phyloP scores from a whole-genome alignment of 108 stramenopile species.

The Fistulifera solaris region DNA sequence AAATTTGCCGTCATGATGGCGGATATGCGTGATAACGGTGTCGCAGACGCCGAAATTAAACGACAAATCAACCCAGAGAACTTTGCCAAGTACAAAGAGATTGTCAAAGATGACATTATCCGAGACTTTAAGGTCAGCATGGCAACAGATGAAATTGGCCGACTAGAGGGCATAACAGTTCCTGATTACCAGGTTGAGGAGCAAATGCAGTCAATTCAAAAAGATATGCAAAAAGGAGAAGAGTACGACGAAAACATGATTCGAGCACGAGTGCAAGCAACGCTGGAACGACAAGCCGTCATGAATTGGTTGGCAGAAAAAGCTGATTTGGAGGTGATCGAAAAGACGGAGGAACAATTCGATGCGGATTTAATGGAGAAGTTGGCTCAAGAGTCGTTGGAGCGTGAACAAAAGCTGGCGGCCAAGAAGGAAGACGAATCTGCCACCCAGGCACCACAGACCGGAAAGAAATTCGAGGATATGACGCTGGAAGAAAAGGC shows the following conservation, averaged over 20 bases:
- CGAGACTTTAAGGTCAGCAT: conserved; percentile 78
- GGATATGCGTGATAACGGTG: conserved; percentile 82
- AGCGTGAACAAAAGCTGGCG: conserved; percentile 35
- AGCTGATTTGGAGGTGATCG: conserved; percentile 64
- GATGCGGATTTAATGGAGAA: conserved; percentile 70
- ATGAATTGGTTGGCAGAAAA: conserved; percentile 76
- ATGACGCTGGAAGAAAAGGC: conserved; percentile 54
- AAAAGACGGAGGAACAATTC: conserved; percentile 52
- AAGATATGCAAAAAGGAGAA: conserved; percentile 47
- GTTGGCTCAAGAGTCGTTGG: conserved; percentile 64
- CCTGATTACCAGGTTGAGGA: conserved; percentile 79
- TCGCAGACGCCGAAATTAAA: conserved; percentile 85
- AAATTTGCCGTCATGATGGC: conserved; percentile 96
- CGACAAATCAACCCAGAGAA: conserved; percentile 85
- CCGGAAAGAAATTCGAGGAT: conserved; percentile 18
- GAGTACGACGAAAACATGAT: conserved; percentile 65
- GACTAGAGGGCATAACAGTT: conserved; percentile 68
- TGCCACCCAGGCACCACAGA: conserved; percentile 4
- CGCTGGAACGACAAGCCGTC: conserved; percentile 66
- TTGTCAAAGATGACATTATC: conserved; percentile 63
- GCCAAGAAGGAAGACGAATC: conserved; percentile 8
- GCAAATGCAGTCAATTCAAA: conserved; percentile 60
- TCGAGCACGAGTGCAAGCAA: conserved; percentile 64
- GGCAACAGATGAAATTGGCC: conserved; percentile 79
- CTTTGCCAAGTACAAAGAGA: conserved; percentile 91